Percentiles rank a stretch among this genome's conserved stretches.
phyloP scores from a whole-genome alignment of 2,329 filamentous ascomycete genomes.

The Sporothrix brunneoviolacea region DNA sequence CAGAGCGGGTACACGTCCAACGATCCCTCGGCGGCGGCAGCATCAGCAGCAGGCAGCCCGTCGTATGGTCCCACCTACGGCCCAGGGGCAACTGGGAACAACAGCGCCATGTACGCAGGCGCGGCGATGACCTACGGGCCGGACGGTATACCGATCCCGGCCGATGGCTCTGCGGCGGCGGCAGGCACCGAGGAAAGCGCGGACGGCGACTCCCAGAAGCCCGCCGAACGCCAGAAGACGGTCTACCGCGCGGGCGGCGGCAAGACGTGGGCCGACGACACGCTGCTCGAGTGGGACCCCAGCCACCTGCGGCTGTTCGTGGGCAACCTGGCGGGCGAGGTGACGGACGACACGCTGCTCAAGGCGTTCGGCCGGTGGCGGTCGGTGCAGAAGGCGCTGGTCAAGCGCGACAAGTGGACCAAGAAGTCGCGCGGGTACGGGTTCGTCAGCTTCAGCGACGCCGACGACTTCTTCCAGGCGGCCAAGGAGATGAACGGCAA shows the following conservation, averaged over 20 bases:
- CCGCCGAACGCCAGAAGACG: slow-evolving; percentile 62
- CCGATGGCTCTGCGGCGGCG: slow-evolving; percentile 20
- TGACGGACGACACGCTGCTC: slow-evolving; percentile 88
- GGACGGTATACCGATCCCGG: slow-evolving; percentile 15
- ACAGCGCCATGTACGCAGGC: no score
- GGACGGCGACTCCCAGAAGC: slow-evolving; percentile 32
- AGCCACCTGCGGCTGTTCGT: slow-evolving; percentile 92
- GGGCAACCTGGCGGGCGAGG: slow-evolving; percentile 93
- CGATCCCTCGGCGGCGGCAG: slow-evolving; percentile 21
- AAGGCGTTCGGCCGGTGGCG: slow-evolving; percentile 89
- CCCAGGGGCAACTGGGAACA: slow-evolving; percentile 22
- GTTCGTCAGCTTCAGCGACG: slow-evolving; percentile 91
- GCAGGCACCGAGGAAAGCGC: slow-evolving; percentile 30
- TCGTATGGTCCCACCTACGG: slow-evolving; percentile 9
- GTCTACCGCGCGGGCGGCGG: slow-evolving; percentile 85
- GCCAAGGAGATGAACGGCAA: slow-evolving; percentile 98
- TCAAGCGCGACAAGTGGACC: slow-evolving; percentile 90
- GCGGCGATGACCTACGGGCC: slow-evolving; percentile 20
- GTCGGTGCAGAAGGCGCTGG: slow-evolving; percentile 85
- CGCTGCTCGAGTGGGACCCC: slow-evolving; percentile 92
- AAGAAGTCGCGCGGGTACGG: slow-evolving; percentile 95
- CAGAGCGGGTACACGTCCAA: slow-evolving; percentile 65
- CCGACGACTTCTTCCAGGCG: slow-evolving; percentile 93
- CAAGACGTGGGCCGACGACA: slow-evolving; percentile 83
- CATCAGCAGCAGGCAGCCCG: slow-evolving; percentile 20